phyloP scores from a whole-genome alignment of 1,284 basidiomycete genomes.

The Pyrrhoderma lamaoense region DNA sequence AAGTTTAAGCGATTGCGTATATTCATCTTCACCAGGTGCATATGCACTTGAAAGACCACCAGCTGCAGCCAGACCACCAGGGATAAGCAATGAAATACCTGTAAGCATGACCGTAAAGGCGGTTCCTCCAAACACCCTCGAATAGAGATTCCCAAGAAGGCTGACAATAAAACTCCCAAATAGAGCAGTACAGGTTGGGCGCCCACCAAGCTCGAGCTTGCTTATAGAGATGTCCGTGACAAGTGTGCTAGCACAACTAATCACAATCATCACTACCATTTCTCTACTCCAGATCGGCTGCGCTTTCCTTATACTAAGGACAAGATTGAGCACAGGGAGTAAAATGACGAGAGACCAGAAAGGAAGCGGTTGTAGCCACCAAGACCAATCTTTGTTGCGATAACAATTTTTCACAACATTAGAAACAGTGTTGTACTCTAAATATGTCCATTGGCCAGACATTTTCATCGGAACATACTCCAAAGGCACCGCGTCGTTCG shows the following conservation, averaged over 20 bases:
- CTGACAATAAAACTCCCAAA: constrained; percentile 83
- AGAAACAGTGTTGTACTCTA: constrained; percentile 7
- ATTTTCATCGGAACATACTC: constrained; percentile 11
- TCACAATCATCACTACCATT: constrained; percentile 77
- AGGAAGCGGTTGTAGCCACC: constrained; percentile 77
- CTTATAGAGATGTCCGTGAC: constrained; percentile 70
- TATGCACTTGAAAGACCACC: constrained; percentile 18
- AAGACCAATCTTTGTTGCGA: constrained; percentile 54
- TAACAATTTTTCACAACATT: constrained; percentile 50
- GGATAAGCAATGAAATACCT: constrained; percentile 79
- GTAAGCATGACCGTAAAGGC: constrained; percentile 88
- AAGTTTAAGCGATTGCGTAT: constrained; percentile 14
- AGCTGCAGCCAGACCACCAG: constrained; percentile 25
- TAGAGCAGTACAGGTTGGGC: constrained; percentile 78
- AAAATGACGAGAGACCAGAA: constrained; percentile 71
- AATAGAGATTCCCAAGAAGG: constrained; percentile 77
- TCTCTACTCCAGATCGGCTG: constrained; percentile 68
- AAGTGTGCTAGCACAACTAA: constrained; percentile 73
- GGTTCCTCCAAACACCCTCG: constrained; percentile 79
- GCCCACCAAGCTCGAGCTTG: constrained; percentile 23
- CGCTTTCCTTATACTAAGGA: constrained; percentile 69
- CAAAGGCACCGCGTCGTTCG: too few relatives aligned
- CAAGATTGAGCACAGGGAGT: constrained; percentile 73
- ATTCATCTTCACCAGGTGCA: constrained; percentile 16
- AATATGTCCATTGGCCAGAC: constrained; percentile 25